These are phyloP conservation scores for Vanrija pseudolonga DNA, from an alignment of 1,284 basidiomycete species.

Conservation along the genomic window DNA sequence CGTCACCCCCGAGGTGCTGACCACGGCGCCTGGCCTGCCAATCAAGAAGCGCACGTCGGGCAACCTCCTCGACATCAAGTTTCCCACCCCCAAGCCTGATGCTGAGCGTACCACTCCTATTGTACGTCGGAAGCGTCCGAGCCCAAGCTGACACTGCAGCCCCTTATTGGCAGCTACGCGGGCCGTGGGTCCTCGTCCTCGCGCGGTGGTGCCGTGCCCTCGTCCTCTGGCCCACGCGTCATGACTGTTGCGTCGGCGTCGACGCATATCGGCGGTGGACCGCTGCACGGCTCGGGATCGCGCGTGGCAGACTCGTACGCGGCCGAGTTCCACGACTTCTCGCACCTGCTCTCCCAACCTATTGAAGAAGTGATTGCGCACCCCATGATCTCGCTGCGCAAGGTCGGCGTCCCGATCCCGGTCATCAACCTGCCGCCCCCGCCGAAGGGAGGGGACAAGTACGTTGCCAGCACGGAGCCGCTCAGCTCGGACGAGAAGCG, in stretches of 20 bases:
- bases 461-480: too few relatives aligned
- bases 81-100: constrained; percentile 20
- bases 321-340: too few relatives aligned
- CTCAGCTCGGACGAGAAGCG: too few relatives aligned
- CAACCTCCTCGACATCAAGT: constrained; percentile 8
- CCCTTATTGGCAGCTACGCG: too few relatives aligned
- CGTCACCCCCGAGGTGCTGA: constrained; percentile 2
- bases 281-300: constrained; percentile 54
- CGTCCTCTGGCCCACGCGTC: constrained; percentile 59
- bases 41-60: neutral
- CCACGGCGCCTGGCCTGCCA: constrained; percentile 40
- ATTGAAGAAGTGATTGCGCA: constrained; percentile 5
- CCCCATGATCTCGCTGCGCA: too few relatives aligned
- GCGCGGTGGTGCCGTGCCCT: neutral
- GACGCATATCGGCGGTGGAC: constrained; percentile 63
- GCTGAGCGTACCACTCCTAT: constrained; percentile 30
- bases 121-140: constrained; percentile 23
- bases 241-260: constrained; percentile 65
- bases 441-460: too few relatives aligned
- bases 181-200: too few relatives aligned
- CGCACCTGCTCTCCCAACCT: constrained; percentile 3
- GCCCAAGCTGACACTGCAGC: too few relatives aligned
- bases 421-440: too few relatives aligned
- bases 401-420: too few relatives aligned
- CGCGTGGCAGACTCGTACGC: constrained; percentile 18